Conservation (phyloP, 1,284 basidiomycete species). For the Heliocybe sulcata region DNA sequence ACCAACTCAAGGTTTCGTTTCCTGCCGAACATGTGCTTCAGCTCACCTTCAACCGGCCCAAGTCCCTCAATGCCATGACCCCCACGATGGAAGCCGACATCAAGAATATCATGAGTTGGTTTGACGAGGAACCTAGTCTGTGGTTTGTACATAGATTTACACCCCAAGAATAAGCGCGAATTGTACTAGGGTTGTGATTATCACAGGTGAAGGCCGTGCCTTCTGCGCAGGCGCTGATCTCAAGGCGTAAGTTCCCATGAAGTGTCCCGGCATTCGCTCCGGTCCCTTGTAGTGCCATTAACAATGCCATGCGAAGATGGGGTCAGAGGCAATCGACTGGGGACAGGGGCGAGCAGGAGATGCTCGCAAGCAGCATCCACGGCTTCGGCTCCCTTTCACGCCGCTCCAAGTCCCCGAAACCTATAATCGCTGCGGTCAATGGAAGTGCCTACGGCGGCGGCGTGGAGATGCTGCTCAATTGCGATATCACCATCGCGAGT, state of each 20-base stretch:
- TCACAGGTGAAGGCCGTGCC: constrained; percentile 70
- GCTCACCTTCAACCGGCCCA: constrained; percentile 71
- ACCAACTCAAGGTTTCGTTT: constrained; percentile 50
- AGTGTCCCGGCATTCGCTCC: not conserved
- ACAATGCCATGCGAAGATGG: constrained; percentile 34
- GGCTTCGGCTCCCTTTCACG: constrained; percentile 78
- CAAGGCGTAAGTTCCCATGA: constrained; percentile 43
- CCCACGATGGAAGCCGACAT: constrained; percentile 54
- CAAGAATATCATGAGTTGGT: constrained; percentile 61
- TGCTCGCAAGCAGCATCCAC: constrained; percentile 32
- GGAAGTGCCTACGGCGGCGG: constrained; percentile 81
- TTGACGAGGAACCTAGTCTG: constrained; percentile 63
- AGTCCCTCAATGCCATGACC: constrained; percentile 68
- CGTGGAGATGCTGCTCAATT: constrained; percentile 74
- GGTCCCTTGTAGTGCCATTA: not conserved
- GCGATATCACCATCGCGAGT: constrained; percentile 76
- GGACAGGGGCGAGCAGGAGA: constrained; percentile 34
- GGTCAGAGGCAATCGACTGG: constrained; percentile 37
- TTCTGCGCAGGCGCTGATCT: constrained; percentile 85
- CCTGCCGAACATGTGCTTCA: constrained; percentile 64
- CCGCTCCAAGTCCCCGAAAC: constrained; percentile 57
- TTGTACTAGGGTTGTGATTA: constrained; percentile 55
- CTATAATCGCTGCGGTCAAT: constrained; percentile 79
- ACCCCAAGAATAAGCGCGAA: not conserved
- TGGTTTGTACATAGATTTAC: constrained; percentile 37